phyloP scores from a whole-genome alignment of 2,329 filamentous ascomycete species.

The Colletotrichum sp. region DNA sequence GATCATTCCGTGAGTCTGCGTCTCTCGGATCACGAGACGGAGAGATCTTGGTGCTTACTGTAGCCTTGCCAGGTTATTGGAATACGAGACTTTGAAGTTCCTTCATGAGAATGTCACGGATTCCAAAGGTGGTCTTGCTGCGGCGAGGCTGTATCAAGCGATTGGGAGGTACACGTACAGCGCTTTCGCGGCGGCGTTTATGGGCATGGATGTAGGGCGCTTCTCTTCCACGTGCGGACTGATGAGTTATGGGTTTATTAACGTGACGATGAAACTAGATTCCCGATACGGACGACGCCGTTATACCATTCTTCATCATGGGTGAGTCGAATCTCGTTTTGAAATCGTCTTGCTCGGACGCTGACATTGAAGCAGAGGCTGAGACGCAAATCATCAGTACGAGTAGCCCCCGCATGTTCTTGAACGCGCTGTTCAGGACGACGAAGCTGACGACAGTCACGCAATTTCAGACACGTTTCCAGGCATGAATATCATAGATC shows the following conservation, averaged over 20 bases:
- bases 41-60: neutral
- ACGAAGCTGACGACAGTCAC: neutral
- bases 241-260: too few species aligned
- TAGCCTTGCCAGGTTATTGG: neutral
- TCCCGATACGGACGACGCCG: neutral
- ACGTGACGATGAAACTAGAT: neutral
- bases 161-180: neutral
- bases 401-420: fast-evolving
- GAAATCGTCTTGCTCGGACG: neutral
- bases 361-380: neutral
- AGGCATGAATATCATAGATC: neutral
- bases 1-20: neutral
- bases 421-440: fast-evolving
- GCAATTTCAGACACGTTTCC: neutral
- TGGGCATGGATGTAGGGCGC: neutral
- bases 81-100: neutral
- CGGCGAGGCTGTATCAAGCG: neutral
- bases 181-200: neutral
- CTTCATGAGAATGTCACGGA: neutral
- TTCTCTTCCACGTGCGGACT: too few species aligned
- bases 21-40: fast-evolving
- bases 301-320: neutral
- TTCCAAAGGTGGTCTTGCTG: neutral
- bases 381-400: neutral
- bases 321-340: neutral